Base-by-base conservation (phyloP, 768 basidiomycete genomes). In the Naganishia vaughanmartiniae region DNA sequence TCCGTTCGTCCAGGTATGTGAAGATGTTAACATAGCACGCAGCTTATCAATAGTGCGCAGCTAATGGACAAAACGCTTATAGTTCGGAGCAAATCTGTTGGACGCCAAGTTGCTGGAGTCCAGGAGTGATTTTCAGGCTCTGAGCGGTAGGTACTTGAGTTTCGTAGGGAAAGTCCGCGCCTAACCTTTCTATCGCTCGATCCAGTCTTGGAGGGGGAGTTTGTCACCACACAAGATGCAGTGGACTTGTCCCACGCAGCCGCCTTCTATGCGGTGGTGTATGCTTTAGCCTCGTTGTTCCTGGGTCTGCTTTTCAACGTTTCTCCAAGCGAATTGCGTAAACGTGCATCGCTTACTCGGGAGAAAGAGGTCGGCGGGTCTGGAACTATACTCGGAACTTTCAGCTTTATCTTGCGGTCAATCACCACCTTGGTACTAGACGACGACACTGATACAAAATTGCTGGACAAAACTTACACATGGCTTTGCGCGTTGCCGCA, bases 291-390 rank as follows among this genome's bases (percentile, higher is more conserved):
- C 12, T 60, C 55, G 15, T 36, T 69, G 46, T 36, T 58, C n/a
- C 39, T 69, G 9, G 68, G 68, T 4, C 42, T 69, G 11, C 56
- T 69, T 19, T 69, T 54, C 68, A 33, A 60, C 24, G 46, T 55
- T 15, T 28, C 42, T n/a, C 30, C 33, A 3, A 46, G 15, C 0
- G 68, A 69, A 1, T 21, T 69, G 28, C 45, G 45, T 9, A 54
- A 51, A 21, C 68, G 68, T 9, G 68, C 68, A 2, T 30, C 6
- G 0, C 36, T 69, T 4, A 31, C 53, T 21, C 2, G 21, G 17
- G 39, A 60, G 26, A 33, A 33, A 19, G 30, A 48, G 46, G 1
- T 2, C 1, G 68, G 56, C 2, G 68, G 68, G 0, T 30, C 39
- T 53, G 68, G 68, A 21, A 69, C 68, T 10, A 69, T 69, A n/a